phyloP scores from a whole-genome alignment of 768 basidiomycete species.

The Pleurotus djamor region DNA sequence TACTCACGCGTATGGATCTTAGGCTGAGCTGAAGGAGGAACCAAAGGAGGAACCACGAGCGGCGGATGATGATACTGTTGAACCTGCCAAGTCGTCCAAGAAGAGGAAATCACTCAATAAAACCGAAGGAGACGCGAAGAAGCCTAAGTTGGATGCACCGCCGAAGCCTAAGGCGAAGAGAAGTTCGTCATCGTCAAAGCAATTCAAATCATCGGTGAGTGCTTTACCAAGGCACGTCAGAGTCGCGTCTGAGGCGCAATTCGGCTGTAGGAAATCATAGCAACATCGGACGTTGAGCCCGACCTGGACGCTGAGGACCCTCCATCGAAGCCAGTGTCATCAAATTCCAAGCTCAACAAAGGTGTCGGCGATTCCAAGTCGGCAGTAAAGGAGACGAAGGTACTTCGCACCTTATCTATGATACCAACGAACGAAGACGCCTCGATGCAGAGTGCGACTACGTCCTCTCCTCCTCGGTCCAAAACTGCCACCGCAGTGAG shows the following conservation, averaged over 20 bases:
- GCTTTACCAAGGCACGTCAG: background rate
- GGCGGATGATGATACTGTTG: background rate
- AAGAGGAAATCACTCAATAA: slow-evolving; percentile 8
- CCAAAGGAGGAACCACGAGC: background rate
- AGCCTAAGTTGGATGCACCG: slow-evolving; percentile 11
- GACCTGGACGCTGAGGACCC: slow-evolving; percentile 5
- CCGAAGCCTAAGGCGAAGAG: slow-evolving; percentile 1
- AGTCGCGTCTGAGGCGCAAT: background rate
- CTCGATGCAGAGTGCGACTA: slow-evolving; percentile 1
- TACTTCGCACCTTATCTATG: background rate
- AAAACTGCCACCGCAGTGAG: background rate
- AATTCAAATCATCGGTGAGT: slow-evolving; percentile 37
- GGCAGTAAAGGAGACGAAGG: background rate
- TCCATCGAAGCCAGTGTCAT: background rate
- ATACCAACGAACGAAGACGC: background rate
- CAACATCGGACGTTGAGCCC: slow-evolving; percentile 37
- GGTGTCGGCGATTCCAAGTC: background rate
- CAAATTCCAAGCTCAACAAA: background rate
- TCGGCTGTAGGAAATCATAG: slow-evolving; percentile 24
- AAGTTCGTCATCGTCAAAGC: slow-evolving; percentile 11
- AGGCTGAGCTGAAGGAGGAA: background rate
- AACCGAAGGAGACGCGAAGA: slow-evolving; percentile 8
- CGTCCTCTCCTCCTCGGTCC: background rate
- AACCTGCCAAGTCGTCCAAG: slow-evolving; percentile 1
- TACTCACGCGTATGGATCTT: background rate